phyloP scores from a whole-genome alignment of 2,329 filamentous ascomycete species.

The Monosporascus ibericus region DNA sequence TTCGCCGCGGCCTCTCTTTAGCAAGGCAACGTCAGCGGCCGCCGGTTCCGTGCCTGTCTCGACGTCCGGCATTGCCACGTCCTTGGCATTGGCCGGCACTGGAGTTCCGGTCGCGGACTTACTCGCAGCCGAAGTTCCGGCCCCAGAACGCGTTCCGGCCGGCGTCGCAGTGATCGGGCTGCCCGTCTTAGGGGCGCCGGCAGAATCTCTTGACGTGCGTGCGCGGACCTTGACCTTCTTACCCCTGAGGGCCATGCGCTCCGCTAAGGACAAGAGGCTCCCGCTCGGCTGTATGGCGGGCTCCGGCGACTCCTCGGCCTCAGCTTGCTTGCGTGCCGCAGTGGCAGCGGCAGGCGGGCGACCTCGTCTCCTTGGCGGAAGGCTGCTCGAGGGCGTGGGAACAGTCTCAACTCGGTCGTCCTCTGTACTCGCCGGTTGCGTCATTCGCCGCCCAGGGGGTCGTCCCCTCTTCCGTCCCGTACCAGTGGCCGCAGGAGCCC shows the following conservation, averaged over 20 bases:
- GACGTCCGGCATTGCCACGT: neutral
- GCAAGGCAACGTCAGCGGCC: neutral
- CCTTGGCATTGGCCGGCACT: constrained; percentile 3
- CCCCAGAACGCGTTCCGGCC: neutral
- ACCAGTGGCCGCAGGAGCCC: constrained; percentile 31
- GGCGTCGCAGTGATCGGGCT: neutral
- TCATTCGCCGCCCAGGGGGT: constrained; percentile 5
- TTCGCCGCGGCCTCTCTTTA: constrained; percentile 15
- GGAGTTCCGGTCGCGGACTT: neutral
- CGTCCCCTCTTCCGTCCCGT: constrained; percentile 23
- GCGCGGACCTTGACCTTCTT: constrained; percentile 46
- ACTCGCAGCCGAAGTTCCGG: neutral
- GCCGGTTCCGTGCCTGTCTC: constrained; percentile 1
- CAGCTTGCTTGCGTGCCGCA: constrained; percentile 2
- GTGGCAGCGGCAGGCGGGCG: constrained; percentile 24
- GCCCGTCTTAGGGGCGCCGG: constrained; percentile 2
- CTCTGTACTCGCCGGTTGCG: constrained; percentile 3
- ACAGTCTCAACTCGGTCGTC: neutral
- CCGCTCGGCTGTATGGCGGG: constrained; percentile 7
- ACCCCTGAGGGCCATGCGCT: constrained; percentile 48
- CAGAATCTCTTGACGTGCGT: constrained; percentile 7
- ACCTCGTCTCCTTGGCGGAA: constrained; percentile 24
- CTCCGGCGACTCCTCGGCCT: constrained; percentile 6
- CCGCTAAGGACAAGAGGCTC: constrained; percentile 47
- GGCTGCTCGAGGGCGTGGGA: constrained; percentile 1